Evolutionary conservation across 2,329 filamentous ascomycete species (phyloP), one percentile per base, ranked within the genome.

Genomic region (Keithomyces neogunnii): DNA sequence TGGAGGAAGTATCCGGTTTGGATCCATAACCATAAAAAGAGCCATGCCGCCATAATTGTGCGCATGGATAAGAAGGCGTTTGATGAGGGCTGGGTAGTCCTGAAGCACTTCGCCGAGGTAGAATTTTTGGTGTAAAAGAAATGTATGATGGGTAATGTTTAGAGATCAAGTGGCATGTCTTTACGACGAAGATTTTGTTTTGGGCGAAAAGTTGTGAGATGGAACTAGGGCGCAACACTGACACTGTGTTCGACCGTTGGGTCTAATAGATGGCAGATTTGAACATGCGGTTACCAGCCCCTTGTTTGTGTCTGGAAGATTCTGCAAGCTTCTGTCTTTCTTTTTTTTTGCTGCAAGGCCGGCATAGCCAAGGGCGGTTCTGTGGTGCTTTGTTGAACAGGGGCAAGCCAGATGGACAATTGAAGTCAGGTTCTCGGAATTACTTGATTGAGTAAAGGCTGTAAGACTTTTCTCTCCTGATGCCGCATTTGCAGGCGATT

Each of bases 1-100:
- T 85, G 81, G 78, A 73, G 75, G 46, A 86, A 85, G 64, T 84
- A 81, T 57, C 80, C 77, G 1, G 81, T 91, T 3, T 84, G 86
- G 69, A 91, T 93, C 39, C 85, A 86, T 56, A 86, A 90, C 5
- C 77, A 82, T 50, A 71, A 76, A n/a, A 89, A 96, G 64, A 88
- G 81, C 53, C 92, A 97, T 67, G 92, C 91, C 0, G 91, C 91
- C 3, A 95, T 97, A 46, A 88, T 97, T 56, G 84, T 95, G 36
- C 80, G 92, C 38, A 80, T 75, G 52, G 80, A 86, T 39, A 84
- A 81, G 63, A 72, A 77, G 48, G 71, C 68, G 1, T 95, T 90
- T 60, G 74, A 78, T 2, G 91, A 97, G 68, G 92, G 92, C 0
- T 81, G 78, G 62, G 65, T 88, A 10, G 88, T 96, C 35, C 72